Conservation (phyloP, 345 rosid species). For the Eucalyptus erythrocorys region DNA sequence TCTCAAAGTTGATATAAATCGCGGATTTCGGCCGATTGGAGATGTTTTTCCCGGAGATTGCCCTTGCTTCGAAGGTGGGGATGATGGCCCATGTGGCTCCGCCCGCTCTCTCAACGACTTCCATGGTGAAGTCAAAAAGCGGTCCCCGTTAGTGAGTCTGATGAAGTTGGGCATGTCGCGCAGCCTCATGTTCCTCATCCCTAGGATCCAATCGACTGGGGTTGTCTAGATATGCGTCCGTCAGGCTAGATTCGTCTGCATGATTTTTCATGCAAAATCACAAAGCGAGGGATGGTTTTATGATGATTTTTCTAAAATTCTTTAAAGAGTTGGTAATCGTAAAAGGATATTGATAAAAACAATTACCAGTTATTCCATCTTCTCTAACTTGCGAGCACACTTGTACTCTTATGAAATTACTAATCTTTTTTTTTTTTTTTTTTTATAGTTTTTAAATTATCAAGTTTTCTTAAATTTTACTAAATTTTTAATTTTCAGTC, state of each 20-base stretch:
- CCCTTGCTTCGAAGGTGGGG: conserved; percentile 11
- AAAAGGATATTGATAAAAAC: too few relatives aligned
- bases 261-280: not conserved
- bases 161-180: conserved; percentile 28
- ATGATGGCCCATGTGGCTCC: conserved; percentile 16
- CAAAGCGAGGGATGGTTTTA: not conserved
- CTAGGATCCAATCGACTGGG: conserved; percentile 29
- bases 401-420: too few relatives aligned
- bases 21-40: not conserved
- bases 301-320: too few relatives aligned
- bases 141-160: conserved; percentile 9
- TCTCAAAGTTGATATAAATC: not conserved
- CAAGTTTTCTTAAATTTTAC: too few relatives aligned
- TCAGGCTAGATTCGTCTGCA: conserved; percentile 13
- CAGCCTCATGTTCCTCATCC: conserved; percentile 12
- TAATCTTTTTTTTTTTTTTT: too few relatives aligned
- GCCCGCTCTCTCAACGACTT: not conserved
- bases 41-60: conserved; percentile 1
- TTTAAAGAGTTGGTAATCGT: too few relatives aligned
- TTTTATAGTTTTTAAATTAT: too few relatives aligned
- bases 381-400: too few relatives aligned
- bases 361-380: too few relatives aligned
- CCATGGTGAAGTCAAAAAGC: conserved; percentile 8
- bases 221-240: conserved; percentile 17
- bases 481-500: too few relatives aligned